These are phyloP conservation scores for Macrophomina pseudophaseolina DNA, from an alignment of 2,329 filamentous ascomycete genomes.

Conservation along the genomic window DNA sequence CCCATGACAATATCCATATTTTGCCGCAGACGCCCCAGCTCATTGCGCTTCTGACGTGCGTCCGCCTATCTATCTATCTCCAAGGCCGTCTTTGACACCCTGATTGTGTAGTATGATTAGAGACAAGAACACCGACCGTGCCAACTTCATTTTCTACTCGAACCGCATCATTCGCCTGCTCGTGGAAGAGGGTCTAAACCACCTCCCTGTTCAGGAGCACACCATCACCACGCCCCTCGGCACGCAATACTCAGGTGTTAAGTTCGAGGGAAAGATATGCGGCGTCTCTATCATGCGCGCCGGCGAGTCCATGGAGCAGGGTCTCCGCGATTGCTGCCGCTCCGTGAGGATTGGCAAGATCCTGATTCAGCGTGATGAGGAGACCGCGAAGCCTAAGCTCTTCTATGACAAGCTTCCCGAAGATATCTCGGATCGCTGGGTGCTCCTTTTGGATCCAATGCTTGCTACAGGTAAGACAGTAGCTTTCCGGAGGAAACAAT, in stretches of 20 bases:
- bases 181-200: constrained; percentile 96
- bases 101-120: constrained; percentile 80
- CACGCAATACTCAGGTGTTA: constrained; percentile 83
- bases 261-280: constrained; percentile 97
- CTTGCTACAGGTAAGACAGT: constrained; percentile 80
- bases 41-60: constrained; percentile 96
- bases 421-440: constrained; percentile 92
- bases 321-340: constrained; percentile 91
- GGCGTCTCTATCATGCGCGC: constrained; percentile 98
- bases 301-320: constrained; percentile 98
- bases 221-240: constrained; percentile 91
- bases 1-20: constrained; percentile 86
- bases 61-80: constrained; percentile 34
- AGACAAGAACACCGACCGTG: constrained; percentile 84
- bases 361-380: constrained; percentile 94
- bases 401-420: constrained; percentile 98
- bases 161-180: constrained; percentile 96
- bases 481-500: too few relatives aligned
- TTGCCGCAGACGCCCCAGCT: constrained; percentile 93
- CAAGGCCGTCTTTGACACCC: constrained; percentile 2
- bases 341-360: constrained; percentile 99
- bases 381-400: constrained; percentile 86
- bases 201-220: constrained; percentile 88
- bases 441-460: constrained; percentile 96
- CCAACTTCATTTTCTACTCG: constrained; percentile 99